phyloP scores from a whole-genome alignment of 805 yeast species.

The Saccharomycopsis oosterbeekiorum region DNA sequence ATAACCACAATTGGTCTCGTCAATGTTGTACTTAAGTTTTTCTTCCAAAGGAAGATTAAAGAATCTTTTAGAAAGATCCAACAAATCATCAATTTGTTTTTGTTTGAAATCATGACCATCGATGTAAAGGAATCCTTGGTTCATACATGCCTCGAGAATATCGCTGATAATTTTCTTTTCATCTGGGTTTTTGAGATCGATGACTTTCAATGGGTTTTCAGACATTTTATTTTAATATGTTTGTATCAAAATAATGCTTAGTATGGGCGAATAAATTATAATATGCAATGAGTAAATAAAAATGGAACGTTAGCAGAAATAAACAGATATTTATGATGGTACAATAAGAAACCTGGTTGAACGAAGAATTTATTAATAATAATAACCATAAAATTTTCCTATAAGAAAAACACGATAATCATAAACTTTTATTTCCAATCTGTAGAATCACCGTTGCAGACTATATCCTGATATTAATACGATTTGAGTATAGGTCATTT shows the following conservation, averaged over 20 bases:
- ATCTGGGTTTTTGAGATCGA: conserved; percentile 43
- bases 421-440: too few relatives aligned
- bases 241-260: neutral
- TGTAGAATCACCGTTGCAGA: neutral
- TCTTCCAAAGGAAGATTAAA: conserved; percentile 42
- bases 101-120: conserved; percentile 59
- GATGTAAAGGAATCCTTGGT: conserved; percentile 55
- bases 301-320: too few relatives aligned
- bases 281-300: neutral
- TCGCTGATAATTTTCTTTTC: conserved; percentile 36
- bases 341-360: too few relatives aligned
- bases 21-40: conserved; percentile 42
- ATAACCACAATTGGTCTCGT: conserved; percentile 51
- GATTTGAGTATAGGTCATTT: too few relatives aligned
- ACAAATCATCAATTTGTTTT: conserved; percentile 42
- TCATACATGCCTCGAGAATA: conserved; percentile 48
- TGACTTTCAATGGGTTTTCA: conserved; percentile 40
- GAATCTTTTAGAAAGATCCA: conserved; percentile 39
- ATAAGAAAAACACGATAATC: too few relatives aligned
- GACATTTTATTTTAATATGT: neutral
- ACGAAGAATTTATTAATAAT: neutral
- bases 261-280: too few relatives aligned
- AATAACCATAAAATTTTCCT: neutral
- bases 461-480: too few relatives aligned
- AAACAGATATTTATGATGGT: too few relatives aligned